phyloP scores from a whole-genome alignment of 1,284 basidiomycete genomes.

The Veloboletus limbatus region DNA sequence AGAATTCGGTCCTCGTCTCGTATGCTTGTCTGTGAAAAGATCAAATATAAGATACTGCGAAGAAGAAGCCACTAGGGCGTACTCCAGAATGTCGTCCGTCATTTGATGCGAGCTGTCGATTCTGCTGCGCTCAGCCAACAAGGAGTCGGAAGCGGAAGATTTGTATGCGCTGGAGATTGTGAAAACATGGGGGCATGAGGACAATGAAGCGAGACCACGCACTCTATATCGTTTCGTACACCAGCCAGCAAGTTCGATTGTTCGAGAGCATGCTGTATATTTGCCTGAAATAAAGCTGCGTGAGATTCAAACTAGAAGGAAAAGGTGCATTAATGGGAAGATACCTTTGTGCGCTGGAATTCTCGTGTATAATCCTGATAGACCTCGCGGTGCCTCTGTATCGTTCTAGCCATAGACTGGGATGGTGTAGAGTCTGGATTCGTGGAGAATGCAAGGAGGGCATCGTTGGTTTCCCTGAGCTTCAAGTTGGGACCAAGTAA shows the following conservation, averaged over 20 bases:
- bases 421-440: conserved; percentile 71
- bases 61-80: conserved; percentile 29
- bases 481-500: conserved; percentile 40
- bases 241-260: conserved; percentile 85
- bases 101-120: conserved; percentile 94
- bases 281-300: conserved; percentile 47
- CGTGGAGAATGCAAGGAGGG: conserved; percentile 64
- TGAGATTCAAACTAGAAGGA: conserved; percentile 2
- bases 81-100: conserved; percentile 93
- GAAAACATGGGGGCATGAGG: not conserved
- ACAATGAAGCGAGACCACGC: conserved; percentile 29
- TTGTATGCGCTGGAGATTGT: conserved; percentile 71
- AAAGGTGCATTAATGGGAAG: conserved; percentile 8
- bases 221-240: conserved; percentile 97
- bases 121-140: conserved; percentile 82
- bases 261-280: conserved; percentile 82
- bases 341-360: conserved; percentile 81
- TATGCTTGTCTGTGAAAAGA: conserved; percentile 81
- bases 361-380: conserved; percentile 87
- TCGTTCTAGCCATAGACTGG: conserved; percentile 82
- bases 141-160: conserved; percentile 80
- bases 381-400: conserved; percentile 89
- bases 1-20: conserved; percentile 93
- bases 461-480: conserved; percentile 83
- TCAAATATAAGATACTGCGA: conserved; percentile 11